Percentiles rank a stretch among this genome's conserved stretches.
Conservation (phyloP, 2,329 filamentous ascomycete genomes). For the Penicillium corylophilum region DNA sequence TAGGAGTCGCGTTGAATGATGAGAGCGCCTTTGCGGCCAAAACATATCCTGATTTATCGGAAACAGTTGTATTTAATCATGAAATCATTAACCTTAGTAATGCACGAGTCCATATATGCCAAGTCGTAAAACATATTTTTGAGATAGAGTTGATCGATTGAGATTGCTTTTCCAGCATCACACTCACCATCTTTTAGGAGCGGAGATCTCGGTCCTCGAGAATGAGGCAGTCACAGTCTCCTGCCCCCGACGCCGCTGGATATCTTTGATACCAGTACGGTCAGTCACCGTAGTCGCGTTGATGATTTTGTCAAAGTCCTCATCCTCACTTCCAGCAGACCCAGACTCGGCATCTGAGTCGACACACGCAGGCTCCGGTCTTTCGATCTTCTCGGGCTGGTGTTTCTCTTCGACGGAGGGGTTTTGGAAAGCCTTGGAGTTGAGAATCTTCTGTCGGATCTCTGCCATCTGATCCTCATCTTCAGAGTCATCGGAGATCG, state of each 20-base stretch:
- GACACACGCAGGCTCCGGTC: slow-evolving; percentile 53
- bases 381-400: slow-evolving; percentile 60
- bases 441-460: slow-evolving; percentile 82
- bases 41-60: background rate
- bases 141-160: background rate
- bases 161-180: background rate
- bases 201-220: slow-evolving; percentile 49
- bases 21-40: background rate
- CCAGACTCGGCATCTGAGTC: slow-evolving; percentile 70
- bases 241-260: slow-evolving; percentile 55
- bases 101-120: background rate
- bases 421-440: slow-evolving; percentile 83
- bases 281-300: slow-evolving; percentile 88
- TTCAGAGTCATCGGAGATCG: slow-evolving; percentile 74
- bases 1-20: background rate
- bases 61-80: background rate
- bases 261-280: slow-evolving; percentile 69
- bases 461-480: slow-evolving; percentile 93
- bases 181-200: slow-evolving; percentile 48
- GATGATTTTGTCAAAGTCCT: slow-evolving; percentile 91
- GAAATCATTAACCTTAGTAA: background rate
- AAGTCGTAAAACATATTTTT: background rate
- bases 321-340: slow-evolving; percentile 63
- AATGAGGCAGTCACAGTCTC: slow-evolving; percentile 52
- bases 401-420: slow-evolving; percentile 51